A percentile compares a stretch with the other conserved stretches of the same genome.
Evolutionary conservation across 2,329 filamentous ascomycete species (phyloP).

Genomic region (Aulographum hederae): DNA sequence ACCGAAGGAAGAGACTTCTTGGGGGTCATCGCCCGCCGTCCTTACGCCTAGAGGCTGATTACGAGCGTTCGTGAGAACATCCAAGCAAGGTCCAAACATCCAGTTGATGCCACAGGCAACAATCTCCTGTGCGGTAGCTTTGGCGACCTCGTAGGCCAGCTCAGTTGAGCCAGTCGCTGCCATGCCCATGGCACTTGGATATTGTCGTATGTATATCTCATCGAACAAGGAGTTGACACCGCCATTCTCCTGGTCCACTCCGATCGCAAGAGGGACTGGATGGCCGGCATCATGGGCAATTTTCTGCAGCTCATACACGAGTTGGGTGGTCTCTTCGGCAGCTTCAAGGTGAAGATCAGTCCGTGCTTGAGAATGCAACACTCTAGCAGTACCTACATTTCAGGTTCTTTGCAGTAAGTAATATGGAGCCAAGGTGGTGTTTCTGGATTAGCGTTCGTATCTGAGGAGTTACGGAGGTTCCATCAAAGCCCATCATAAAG

Average conservation of each 20-base stretch:
- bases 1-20: conserved; percentile 84
- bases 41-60: conserved; percentile 83
- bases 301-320: conserved; percentile 82
- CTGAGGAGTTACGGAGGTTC: conserved; percentile 65
- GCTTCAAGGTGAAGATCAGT: conserved; percentile 33
- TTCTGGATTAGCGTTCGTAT: conserved; percentile 65
- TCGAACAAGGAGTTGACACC: conserved; percentile 94
- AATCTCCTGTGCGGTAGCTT: conserved; percentile 83
- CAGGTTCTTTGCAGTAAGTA: conserved; percentile 68
- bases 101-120: conserved; percentile 88
- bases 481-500: conserved; percentile 75
- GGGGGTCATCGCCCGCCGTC: conserved; percentile 80
- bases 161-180: conserved; percentile 79
- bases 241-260: conserved; percentile 92
- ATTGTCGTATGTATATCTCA: conserved; percentile 88
- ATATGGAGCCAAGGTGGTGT: conserved; percentile 74
- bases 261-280: conserved; percentile 74
- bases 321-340: conserved; percentile 70
- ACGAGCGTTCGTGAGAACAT: conserved; percentile 82
- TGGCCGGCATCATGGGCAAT: conserved; percentile 85
- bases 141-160: conserved; percentile 75
- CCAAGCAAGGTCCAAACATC: conserved; percentile 83
- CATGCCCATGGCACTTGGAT: conserved; percentile 90
- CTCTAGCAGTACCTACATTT: conserved; percentile 40
- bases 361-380: neutral